These are phyloP conservation scores for Picochlorum sp. DNA, from an alignment of 139 green algal genomes.

Conservation along the genomic window DNA sequence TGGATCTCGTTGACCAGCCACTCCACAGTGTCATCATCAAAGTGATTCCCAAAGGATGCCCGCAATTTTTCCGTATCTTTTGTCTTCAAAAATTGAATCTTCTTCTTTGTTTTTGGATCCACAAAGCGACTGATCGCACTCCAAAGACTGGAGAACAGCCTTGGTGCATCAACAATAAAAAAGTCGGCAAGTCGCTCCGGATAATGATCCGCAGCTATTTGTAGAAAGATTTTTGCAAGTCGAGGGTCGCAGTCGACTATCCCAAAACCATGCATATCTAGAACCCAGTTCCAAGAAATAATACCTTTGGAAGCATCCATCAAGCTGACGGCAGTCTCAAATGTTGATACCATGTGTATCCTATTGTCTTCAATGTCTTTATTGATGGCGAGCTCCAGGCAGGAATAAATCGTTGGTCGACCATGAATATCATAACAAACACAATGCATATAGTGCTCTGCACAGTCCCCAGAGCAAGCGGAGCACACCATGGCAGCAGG, in stretches of 20 bases:
- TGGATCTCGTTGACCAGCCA: constrained; percentile 46
- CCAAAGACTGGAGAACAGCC: constrained; percentile 61
- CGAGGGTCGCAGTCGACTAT: constrained; percentile 48
- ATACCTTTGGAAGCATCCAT: constrained; percentile 43
- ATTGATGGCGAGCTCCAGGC: constrained; percentile 41
- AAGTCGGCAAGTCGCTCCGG: constrained; percentile 65
- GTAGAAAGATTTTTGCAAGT: constrained; percentile 56
- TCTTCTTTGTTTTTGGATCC: constrained; percentile 59
- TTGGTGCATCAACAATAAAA: constrained; percentile 55
- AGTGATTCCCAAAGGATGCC: constrained; percentile 34
- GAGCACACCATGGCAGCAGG: constrained; percentile 44
- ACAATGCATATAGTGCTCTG: constrained; percentile 63
- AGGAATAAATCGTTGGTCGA: constrained; percentile 66
- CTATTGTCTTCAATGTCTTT: constrained; percentile 47
- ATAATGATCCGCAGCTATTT: constrained; percentile 58
- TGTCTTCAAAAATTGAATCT: constrained; percentile 41
- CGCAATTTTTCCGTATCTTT: constrained; percentile 24
- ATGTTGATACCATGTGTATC: constrained; percentile 55
- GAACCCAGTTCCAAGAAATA: constrained; percentile 63
- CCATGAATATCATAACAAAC: constrained; percentile 24
- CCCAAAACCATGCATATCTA: constrained; percentile 64
- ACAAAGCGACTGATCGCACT: constrained; percentile 44
- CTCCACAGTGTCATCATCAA: constrained; percentile 30
- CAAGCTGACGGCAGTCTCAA: constrained; percentile 43
- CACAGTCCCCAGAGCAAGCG: constrained; percentile 24